A percentile compares a stretch with the other conserved stretches of the same genome.
phyloP scores from a whole-genome alignment of 192 early-diverging fungal species.

The Mortierella antarctica region DNA sequence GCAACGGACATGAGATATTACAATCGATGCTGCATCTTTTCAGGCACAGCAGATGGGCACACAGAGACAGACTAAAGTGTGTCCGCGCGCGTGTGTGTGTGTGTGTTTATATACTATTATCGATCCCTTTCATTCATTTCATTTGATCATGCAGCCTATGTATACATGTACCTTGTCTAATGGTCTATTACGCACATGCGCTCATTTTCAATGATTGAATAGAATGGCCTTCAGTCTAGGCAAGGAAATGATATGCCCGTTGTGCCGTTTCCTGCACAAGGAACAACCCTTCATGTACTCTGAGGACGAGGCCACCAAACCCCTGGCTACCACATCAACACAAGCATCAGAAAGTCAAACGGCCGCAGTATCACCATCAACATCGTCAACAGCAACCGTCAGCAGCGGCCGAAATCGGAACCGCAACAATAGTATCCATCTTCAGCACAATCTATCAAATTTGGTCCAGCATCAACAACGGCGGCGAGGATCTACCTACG shows the following conservation, averaged over 20 bases:
- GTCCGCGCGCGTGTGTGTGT: too few species aligned
- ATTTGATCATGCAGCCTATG: background rate
- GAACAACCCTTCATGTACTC: conserved; percentile 48
- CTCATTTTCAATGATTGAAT: background rate
- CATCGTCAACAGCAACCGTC: conserved; percentile 4
- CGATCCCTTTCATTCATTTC: background rate
- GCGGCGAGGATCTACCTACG: conserved; percentile 24
- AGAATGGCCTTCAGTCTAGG: conserved; percentile 49
- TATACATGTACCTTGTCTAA: too few species aligned
- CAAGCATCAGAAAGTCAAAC: background rate
- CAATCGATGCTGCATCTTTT: too few species aligned
- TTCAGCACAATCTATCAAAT: conserved; percentile 43
- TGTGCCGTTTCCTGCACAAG: conserved; percentile 49
- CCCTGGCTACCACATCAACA: background rate
- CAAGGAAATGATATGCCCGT: conserved; percentile 51
- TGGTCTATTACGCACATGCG: too few species aligned
- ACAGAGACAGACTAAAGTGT: too few species aligned
- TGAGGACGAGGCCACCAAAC: conserved; percentile 16
- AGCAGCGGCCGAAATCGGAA: conserved; percentile 12
- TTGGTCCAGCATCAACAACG: conserved; percentile 37
- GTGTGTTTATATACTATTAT: too few species aligned
- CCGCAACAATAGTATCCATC: conserved; percentile 42
- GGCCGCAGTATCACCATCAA: conserved; percentile 1
- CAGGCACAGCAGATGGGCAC: too few species aligned
- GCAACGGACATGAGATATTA: too few species aligned